These are phyloP conservation scores for Starmerella etchellsii DNA, from an alignment of 805 yeast genomes.

Conservation along the genomic window DNA sequence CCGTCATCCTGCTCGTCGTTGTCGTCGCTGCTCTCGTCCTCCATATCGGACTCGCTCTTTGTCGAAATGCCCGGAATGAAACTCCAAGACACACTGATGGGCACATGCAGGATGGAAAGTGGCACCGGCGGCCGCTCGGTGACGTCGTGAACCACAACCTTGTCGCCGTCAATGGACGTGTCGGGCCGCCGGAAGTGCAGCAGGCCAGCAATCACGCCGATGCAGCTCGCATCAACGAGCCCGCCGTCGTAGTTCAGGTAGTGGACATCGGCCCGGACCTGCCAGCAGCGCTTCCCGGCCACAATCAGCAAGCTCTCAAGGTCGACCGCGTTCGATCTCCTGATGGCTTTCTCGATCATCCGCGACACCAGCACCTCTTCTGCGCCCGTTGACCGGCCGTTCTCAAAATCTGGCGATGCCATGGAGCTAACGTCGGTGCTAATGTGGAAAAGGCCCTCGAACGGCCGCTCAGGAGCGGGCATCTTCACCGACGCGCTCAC, in stretches of 20 bases:
- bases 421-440: conserved; percentile 79
- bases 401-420: conserved; percentile 79
- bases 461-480: conserved; percentile 85
- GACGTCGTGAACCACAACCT: conserved; percentile 49
- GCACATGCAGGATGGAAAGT: conserved; percentile 73
- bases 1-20: conserved; percentile 29
- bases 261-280: conserved; percentile 77
- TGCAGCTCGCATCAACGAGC: conserved; percentile 75
- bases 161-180: conserved; percentile 42
- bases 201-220: conserved; percentile 79
- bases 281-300: conserved; percentile 88
- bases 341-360: conserved; percentile 79
- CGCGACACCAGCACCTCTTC: conserved; percentile 69
- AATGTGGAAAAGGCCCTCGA: conserved; percentile 78
- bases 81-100: conserved; percentile 80
- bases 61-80: conserved; percentile 40
- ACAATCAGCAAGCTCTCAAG: conserved; percentile 80
- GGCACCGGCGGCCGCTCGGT: conserved; percentile 81
- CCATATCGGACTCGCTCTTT: conserved; percentile 30
- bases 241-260: conserved; percentile 88
- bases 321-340: conserved; percentile 83
- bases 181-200: conserved; percentile 78
- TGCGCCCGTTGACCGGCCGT: conserved; percentile 56
- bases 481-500: conserved; percentile 62
- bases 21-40: conserved; percentile 59